Conservation (phyloP, 2,329 filamentous ascomycete species). For the Botrytis porri region DNA sequence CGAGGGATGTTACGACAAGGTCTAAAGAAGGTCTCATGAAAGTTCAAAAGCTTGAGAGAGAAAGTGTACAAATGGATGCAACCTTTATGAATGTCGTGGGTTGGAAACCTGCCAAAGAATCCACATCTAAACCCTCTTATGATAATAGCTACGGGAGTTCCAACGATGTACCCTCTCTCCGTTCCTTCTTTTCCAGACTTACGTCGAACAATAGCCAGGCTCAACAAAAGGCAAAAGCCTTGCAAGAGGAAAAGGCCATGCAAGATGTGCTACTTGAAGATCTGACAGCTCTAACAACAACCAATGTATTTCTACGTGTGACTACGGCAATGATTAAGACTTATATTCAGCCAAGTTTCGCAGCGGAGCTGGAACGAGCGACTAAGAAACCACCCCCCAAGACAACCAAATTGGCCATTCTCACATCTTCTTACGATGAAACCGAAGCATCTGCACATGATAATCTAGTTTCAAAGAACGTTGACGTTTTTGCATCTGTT, state of each 20-base stretch:
- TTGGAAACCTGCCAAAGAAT: slow-evolving; percentile 64
- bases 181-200: slow-evolving; percentile 78
- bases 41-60: slow-evolving; percentile 73
- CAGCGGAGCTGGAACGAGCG: slow-evolving; percentile 84
- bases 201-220: slow-evolving; percentile 55
- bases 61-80: slow-evolving; percentile 89
- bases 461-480: slow-evolving; percentile 52
- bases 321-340: slow-evolving; percentile 82
- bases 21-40: slow-evolving; percentile 90
- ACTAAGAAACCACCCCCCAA: slow-evolving; percentile 97
- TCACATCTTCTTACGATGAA: slow-evolving; percentile 90
- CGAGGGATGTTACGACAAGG: slow-evolving; percentile 73
- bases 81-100: slow-evolving; percentile 83
- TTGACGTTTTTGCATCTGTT: slow-evolving; percentile 86
- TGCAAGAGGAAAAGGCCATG: slow-evolving; percentile 59
- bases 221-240: slow-evolving; percentile 51
- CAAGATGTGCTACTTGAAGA: slow-evolving; percentile 67
- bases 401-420: slow-evolving; percentile 76
- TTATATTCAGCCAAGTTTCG: slow-evolving; percentile 67
- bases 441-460: slow-evolving; percentile 54
- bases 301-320: slow-evolving; percentile 84
- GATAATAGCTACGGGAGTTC: slow-evolving; percentile 45
- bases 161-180: slow-evolving; percentile 59
- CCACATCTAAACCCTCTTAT: slow-evolving; percentile 32
- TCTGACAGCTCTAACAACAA: slow-evolving; percentile 65